Evolutionary conservation across 2,329 filamentous ascomycete species (phyloP), one percentile per base, ranked within the genome.

Genomic region (Verticillium zaregamsianum): DNA sequence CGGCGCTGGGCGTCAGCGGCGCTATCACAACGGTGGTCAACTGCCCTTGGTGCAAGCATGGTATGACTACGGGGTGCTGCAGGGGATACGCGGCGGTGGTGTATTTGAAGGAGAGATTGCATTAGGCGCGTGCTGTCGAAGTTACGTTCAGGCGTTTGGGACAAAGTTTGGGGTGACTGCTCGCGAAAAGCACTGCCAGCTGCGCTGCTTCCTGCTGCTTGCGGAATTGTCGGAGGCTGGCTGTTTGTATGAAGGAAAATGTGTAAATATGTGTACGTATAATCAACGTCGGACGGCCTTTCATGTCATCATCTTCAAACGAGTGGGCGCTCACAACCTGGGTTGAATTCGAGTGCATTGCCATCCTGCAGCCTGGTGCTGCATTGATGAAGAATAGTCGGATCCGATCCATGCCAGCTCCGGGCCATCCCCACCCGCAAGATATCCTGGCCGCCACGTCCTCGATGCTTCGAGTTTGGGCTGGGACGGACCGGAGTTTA

Each of bases 41-140:
- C 66, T 91, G 89, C 70, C 88, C 88, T 9, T 91, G 89, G 89
- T 92, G 89, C 71, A 79, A 79, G 54, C 89, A 92, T 74, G 82
- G 83, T 58, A 91, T 92, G 88, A 87, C 80, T 66, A 88, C 82
- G 15, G 77, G 75, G 62, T 92, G 89, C 74, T 92, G 89, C 71
- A 82, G 87, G 12, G 89, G 88, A 8, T 89, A 89, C 75, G 85
- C 86, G 12, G 86, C 89, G 1, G 80, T 88, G 55, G 83, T 92
- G 4, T 85, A 88, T 64, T 75, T 91, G 67, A 85, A 85, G 68
- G 87, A 91, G 72, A 83, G 84, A 63, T 71, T 89, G 58, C 85
- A 88, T 68, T 80, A 52, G 45, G 20, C 12, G 45, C n/a, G 25
- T 2, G 6, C 33, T 35, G 14, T 12, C 3, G 9, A 14, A 14